Percentiles rank a stretch among this genome's conserved stretches.
These are phyloP conservation scores for Apiotrichum porosum DNA, from an alignment of 1,284 basidiomycete genomes.

Conservation along the genomic window DNA sequence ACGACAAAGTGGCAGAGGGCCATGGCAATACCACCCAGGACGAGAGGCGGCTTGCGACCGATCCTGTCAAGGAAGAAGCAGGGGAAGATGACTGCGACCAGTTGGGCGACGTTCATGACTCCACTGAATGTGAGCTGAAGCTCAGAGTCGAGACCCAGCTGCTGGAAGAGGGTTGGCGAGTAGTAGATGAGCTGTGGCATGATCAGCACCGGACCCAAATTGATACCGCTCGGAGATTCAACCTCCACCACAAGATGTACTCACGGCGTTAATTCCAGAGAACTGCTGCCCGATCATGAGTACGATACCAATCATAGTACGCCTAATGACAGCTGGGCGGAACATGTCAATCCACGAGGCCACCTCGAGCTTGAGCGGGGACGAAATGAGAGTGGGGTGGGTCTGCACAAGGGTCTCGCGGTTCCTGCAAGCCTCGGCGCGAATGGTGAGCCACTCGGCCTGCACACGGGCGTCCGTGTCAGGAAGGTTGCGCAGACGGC, in stretches of 20 bases:
- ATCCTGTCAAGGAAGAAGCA: conserved; percentile 37
- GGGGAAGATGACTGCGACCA: conserved; percentile 33
- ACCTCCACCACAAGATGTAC: too few relatives aligned
- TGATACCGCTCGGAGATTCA: neutral
- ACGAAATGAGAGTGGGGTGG: conserved; percentile 3
- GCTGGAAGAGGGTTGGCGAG: conserved; percentile 25
- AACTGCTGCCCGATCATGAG: conserved; percentile 20
- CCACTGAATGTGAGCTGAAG: conserved; percentile 33
- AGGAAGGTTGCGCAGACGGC: conserved; percentile 24
- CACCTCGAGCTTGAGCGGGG: neutral
- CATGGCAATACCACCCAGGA: conserved; percentile 15
- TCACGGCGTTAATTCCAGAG: conserved; percentile 10
- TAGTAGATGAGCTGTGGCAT: conserved; percentile 18
- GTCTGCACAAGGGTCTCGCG: conserved; percentile 4
- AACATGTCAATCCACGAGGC: conserved; percentile 4
- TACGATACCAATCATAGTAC: conserved; percentile 2
- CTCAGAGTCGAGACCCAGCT: conserved; percentile 21
- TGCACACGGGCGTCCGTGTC: conserved; percentile 21
- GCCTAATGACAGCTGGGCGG: neutral
- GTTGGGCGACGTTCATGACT: conserved; percentile 32
- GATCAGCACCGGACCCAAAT: too few relatives aligned
- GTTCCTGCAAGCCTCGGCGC: conserved; percentile 17
- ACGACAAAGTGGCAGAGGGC: conserved; percentile 20
- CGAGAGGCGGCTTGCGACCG: conserved; percentile 34
- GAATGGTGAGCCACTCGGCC: conserved; percentile 30